These are phyloP conservation scores for Stephania yunnanensis DNA, from an alignment of 164 flowering plant species.

Conservation along the genomic window DNA sequence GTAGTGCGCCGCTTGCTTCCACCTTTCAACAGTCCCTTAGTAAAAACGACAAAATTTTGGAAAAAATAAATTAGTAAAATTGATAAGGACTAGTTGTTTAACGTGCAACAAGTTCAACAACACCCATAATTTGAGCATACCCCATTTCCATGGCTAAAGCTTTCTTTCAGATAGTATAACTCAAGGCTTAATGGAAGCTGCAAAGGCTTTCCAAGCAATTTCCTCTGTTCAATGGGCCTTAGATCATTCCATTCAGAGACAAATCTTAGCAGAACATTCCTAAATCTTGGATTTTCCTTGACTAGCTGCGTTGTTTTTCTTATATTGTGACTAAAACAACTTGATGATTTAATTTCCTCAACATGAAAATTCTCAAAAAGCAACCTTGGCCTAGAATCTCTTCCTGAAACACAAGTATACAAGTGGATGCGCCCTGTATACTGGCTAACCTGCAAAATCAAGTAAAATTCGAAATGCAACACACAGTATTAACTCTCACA, in stretches of 20 bases:
- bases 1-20: conserved; percentile 75
- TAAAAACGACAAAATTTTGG: background rate
- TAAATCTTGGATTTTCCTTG: conserved; percentile 36
- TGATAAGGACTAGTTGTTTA: background rate
- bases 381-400: conserved; percentile 66
- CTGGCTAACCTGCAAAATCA: conserved; percentile 63
- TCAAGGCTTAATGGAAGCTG: conserved; percentile 74
- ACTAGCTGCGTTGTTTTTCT: conserved; percentile 23
- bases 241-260: conserved; percentile 64
- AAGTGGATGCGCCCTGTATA: conserved; percentile 85
- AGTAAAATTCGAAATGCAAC: background rate
- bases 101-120: background rate
- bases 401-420: conserved; percentile 60
- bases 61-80: background rate
- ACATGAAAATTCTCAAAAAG: conserved; percentile 66
- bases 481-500: background rate
- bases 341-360: conserved; percentile 55
- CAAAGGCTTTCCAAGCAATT: conserved; percentile 70
- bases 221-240: conserved; percentile 58
- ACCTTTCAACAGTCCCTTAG: conserved; percentile 79
- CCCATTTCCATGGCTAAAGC: conserved; percentile 51
- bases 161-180: conserved; percentile 64
- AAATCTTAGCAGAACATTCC: conserved; percentile 41
- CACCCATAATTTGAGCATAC: conserved; percentile 29
- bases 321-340: conserved; percentile 16